These are phyloP conservation scores for Talaromyces adpressus DNA, from an alignment of 495 filamentous ascomycete species.

Conservation along the genomic window DNA sequence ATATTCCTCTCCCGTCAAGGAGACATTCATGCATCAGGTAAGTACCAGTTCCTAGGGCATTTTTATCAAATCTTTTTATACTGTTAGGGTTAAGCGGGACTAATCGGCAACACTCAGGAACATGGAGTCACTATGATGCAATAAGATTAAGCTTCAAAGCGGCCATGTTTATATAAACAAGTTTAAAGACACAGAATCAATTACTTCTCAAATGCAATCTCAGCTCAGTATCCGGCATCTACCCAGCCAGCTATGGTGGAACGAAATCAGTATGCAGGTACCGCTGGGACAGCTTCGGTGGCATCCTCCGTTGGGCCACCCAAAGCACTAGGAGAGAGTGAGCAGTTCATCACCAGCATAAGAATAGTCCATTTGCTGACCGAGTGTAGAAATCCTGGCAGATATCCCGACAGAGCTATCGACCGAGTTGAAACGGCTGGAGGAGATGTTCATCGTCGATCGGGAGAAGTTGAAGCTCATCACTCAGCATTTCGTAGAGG, in stretches of 20 bases:
- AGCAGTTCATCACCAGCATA: background rate
- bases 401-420: conserved; percentile 66
- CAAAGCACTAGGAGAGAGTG: conserved; percentile 5
- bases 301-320: background rate
- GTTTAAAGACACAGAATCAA: background rate
- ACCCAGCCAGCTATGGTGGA: background rate
- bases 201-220: background rate
- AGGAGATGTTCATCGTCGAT: conserved; percentile 68
- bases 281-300: background rate
- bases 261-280: background rate
- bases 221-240: background rate
- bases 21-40: background rate
- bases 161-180: background rate
- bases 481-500: conserved; percentile 70
- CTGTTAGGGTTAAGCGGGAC: background rate
- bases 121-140: background rate
- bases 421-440: conserved; percentile 65
- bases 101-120: background rate
- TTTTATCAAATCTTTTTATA: background rate
- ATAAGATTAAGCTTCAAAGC: background rate
- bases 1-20: too few relatives aligned
- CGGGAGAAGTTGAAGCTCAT: conserved; percentile 72
- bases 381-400: conserved; percentile 51
- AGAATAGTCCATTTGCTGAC: conserved; percentile 17
- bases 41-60: background rate